Percentiles rank a stretch among this genome's conserved stretches.
These are phyloP conservation scores for Cryptosporidium tyzzeri DNA, from an alignment of 169 alveolate genomes.

Conservation along the genomic window DNA sequence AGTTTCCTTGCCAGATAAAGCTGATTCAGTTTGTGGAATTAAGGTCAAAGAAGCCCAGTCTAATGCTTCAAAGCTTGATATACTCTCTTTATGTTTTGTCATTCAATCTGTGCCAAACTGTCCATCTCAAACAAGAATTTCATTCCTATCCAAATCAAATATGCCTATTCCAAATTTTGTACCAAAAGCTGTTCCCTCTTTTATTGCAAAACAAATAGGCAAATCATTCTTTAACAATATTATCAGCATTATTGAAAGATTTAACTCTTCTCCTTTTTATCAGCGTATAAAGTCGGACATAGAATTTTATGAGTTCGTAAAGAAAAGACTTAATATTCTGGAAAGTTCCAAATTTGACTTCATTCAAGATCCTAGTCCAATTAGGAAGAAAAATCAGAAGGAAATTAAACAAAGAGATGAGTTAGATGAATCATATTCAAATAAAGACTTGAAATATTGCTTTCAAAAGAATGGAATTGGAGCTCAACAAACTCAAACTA, in stretches of 20 bases:
- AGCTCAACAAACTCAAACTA: neutral
- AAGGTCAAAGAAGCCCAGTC: slow-evolving; percentile 53
- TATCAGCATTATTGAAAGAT: slow-evolving; percentile 42
- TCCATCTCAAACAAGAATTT: slow-evolving; percentile 61
- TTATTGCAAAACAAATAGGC: slow-evolving; percentile 68
- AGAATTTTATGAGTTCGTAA: slow-evolving; percentile 52
- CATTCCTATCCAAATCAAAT: slow-evolving; percentile 60
- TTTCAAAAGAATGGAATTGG: neutral
- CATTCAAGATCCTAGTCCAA: slow-evolving; percentile 31
- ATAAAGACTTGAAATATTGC: neutral
- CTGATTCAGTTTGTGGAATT: slow-evolving; percentile 72
- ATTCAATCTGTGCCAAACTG: slow-evolving; percentile 41
- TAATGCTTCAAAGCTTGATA: slow-evolving; percentile 61
- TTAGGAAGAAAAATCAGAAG: slow-evolving; percentile 2
- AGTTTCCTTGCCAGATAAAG: slow-evolving; percentile 65
- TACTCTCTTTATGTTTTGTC: slow-evolving; percentile 61
- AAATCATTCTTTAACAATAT: slow-evolving; percentile 50
- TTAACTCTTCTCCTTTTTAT: slow-evolving; percentile 55
- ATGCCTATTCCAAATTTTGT: slow-evolving; percentile 60
- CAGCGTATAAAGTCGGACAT: slow-evolving; percentile 23
- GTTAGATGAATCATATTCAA: slow-evolving; percentile 5
- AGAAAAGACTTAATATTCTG: slow-evolving; percentile 41
- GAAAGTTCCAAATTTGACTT: slow-evolving; percentile 9
- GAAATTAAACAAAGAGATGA: slow-evolving; percentile 46
- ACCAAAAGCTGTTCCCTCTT: slow-evolving; percentile 72